phyloP scores from a whole-genome alignment of 2,329 filamentous ascomycete species.

The Septoria petroselini region DNA sequence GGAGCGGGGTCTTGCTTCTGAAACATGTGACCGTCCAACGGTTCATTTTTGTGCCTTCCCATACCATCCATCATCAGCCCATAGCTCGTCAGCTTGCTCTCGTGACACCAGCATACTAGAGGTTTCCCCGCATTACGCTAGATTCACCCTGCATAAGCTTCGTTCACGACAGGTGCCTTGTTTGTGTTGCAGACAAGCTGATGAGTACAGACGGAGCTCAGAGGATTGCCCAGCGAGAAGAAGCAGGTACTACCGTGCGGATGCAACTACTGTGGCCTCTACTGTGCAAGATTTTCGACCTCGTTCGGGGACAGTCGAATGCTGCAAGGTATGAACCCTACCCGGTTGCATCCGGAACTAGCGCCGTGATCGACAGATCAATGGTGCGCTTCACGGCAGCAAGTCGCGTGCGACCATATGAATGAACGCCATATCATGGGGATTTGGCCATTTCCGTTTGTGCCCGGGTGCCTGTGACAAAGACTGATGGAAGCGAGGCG shows the following conservation, averaged over 20 bases:
- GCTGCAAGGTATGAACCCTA: neutral
- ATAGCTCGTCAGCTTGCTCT: slow-evolving; percentile 2
- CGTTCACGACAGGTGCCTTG: neutral
- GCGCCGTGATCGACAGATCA: slow-evolving; percentile 8
- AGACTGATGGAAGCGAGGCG: too few species aligned
- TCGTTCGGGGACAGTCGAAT: too few species aligned
- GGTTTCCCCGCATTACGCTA: slow-evolving; percentile 7
- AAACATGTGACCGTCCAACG: slow-evolving; percentile 6
- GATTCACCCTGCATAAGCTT: slow-evolving; percentile 3
- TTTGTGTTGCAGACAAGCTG: neutral
- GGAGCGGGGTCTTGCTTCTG: slow-evolving; percentile 2
- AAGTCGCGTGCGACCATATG: slow-evolving; percentile 1
- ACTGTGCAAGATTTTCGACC: too few species aligned
- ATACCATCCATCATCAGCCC: neutral
- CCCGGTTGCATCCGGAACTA: slow-evolving; percentile 5
- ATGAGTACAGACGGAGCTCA: neutral
- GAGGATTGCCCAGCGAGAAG: neutral
- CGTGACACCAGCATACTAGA: neutral
- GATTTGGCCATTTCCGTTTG: too few species aligned
- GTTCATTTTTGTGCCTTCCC: neutral
- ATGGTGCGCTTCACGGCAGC: neutral
- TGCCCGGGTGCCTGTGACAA: too few species aligned
- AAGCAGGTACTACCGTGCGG: too few species aligned
- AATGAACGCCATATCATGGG: too few species aligned
- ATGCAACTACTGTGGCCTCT: too few species aligned